Evolutionary conservation across 306 rosid genomes (phyloP).

Genomic region (Lablab purpureus): DNA sequence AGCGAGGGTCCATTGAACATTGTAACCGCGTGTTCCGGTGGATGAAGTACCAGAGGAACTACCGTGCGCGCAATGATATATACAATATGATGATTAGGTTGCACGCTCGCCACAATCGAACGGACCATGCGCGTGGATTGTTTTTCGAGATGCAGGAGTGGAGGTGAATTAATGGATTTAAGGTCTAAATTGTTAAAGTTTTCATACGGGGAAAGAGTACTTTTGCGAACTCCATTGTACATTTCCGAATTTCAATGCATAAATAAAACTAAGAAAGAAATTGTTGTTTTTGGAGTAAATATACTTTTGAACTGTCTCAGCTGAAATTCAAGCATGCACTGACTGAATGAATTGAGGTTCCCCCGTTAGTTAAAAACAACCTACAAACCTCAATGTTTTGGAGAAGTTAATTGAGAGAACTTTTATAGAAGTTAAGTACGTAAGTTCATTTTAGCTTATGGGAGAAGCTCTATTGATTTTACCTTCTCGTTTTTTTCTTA

Average conservation of each 20-base stretch:
- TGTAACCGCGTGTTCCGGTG: slow-evolving; percentile 72
- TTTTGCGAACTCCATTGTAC: too few species aligned
- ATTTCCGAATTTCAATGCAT: neutral
- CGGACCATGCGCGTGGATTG: slow-evolving; percentile 95
- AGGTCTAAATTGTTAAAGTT: neutral
- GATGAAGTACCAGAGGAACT: slow-evolving; percentile 85
- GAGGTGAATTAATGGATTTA: slow-evolving; percentile 52
- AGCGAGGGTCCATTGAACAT: slow-evolving; percentile 78
- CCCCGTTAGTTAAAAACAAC: neutral
- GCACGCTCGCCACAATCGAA: slow-evolving; percentile 79
- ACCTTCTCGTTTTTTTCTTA: neutral
- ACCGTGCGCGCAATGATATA: slow-evolving; percentile 86
- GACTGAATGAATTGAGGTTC: neutral
- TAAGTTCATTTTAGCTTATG: neutral
- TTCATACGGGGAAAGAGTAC: neutral
- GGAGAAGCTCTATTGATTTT: neutral
- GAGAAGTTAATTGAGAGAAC: neutral
- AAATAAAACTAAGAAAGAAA: too few species aligned
- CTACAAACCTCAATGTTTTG: neutral
- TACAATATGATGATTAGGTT: slow-evolving; percentile 91
- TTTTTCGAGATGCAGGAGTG: slow-evolving; percentile 94
- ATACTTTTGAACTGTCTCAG: neutral
- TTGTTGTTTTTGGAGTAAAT: neutral
- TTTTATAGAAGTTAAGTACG: neutral
- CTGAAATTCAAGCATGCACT: neutral